Evolutionary conservation across 176 grass and related monocot species (phyloP).

Genomic region (Rhynchospora pubera): DNA sequence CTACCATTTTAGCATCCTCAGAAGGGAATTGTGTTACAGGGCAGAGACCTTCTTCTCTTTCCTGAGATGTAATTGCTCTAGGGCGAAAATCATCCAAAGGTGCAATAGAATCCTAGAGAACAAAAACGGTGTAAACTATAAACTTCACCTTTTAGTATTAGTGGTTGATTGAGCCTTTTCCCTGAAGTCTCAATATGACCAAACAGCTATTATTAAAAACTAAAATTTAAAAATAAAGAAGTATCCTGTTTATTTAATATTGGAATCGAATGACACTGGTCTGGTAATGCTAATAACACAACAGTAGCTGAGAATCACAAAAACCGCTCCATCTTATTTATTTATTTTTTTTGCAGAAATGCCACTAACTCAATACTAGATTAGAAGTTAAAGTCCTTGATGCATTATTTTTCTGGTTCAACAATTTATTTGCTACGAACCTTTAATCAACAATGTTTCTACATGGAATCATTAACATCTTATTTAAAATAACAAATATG

Average conservation of each 20-base stretch:
- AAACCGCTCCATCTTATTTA: not conserved
- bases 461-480: not conserved
- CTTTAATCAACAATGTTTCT: not conserved
- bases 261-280: too few relatives aligned
- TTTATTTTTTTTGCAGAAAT: not conserved
- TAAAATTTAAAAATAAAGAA: too few relatives aligned
- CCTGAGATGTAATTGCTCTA: constrained; percentile 44
- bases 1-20: constrained; percentile 31
- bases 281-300: too few relatives aligned
- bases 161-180: not conserved
- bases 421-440: not conserved
- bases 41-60: constrained; percentile 55
- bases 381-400: not conserved
- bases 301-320: too few relatives aligned
- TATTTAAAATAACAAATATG: not conserved
- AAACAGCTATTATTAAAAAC: too few relatives aligned
- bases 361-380: not conserved
- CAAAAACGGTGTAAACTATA: constrained; percentile 6
- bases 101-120: constrained; percentile 56
- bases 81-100: constrained; percentile 56
- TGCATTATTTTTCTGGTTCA: not conserved
- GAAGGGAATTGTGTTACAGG: constrained; percentile 65
- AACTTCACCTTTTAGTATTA: not conserved
- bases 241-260: too few relatives aligned
- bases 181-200: too few relatives aligned